Base-by-base conservation (phyloP, 2,329 filamentous ascomycete genomes). In the Thelonectria blattea region DNA sequence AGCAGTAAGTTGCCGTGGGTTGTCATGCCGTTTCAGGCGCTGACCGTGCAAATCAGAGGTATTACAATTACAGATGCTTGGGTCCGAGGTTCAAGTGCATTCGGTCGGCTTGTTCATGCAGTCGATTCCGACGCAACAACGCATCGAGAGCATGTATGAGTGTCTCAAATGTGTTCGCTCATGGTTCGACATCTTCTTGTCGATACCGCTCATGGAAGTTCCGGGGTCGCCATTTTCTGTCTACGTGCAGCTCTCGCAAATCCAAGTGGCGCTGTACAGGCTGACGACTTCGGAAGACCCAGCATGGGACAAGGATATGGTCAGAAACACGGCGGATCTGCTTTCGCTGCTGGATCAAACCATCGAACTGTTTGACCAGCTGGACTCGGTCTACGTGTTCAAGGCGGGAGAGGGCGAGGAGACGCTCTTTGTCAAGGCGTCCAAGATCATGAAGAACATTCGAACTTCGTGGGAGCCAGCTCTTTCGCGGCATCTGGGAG, bases 261-360 rank as follows among this genome's bases (percentile, higher is more conserved):
- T 73, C 47, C 70, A 79, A 20, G 66, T 78, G 8, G 67, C 73
- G 2, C 66, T 81, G 7, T 80, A 79, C 63, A 71, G 73, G 7
- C 74, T 81, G 20, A 75, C 75, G 2, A 75, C 72, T 1, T 69
- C 75, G 3, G 77, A 80, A 8, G 74, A 76, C 47, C 75, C 76
- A 2, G 74, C 70, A 6, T 81, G 78, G 79, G 78, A 81, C 57
- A 76, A 74, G 54, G 71, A 73, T 4, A 60, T 74, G 1, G 70
- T 80, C 6, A 72, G 72, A 14, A 68, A 68, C 20, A 77, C 74
- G 2, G 75, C 69, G 5, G 74, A 80, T 48, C 65, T 79, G 0
- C 66, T 78, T 2, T 54, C 61, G 7, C 64, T 78, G n/a, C 60
- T 79, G 5, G 74, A 78, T 42, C 71, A 72, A 46, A 68, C 70